phyloP scores from a whole-genome alignment of 1,139 yeast species.

The Martiniozyma asiatica region DNA sequence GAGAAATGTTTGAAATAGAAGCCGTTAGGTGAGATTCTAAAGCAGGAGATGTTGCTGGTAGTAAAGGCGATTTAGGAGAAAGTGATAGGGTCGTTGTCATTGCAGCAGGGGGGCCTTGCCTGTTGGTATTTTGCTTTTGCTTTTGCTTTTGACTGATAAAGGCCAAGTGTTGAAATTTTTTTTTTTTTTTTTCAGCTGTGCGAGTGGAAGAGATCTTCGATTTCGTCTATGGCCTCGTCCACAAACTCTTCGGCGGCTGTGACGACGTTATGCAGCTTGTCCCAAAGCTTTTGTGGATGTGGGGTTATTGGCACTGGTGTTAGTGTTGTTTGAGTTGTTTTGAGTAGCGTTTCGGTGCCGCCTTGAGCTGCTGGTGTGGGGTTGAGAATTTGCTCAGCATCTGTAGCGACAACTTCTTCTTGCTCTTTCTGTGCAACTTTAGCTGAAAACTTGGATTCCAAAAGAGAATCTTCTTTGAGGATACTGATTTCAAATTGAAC shows the following conservation, averaged over 20 bases:
- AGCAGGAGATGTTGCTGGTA: conserved; percentile 44
- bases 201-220: no score
- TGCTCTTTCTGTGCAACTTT: no score
- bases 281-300: conserved; percentile 1
- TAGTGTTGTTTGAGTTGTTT: background rate
- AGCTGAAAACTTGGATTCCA: no score
- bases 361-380: background rate
- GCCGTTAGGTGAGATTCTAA: conserved; percentile 42
- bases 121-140: no score
- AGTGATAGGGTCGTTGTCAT: no score
- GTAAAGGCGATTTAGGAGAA: conserved; percentile 40
- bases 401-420: no score
- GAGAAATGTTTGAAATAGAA: conserved; percentile 42
- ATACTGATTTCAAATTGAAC: conserved; percentile 38
- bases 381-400: no score
- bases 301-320: background rate
- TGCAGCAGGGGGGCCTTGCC: no score
- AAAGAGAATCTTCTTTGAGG: conserved; percentile 37
- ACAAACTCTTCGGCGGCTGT: conserved; percentile 1
- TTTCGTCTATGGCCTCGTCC: conserved; percentile 2
- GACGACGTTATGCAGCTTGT: background rate
- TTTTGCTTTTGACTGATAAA: no score
- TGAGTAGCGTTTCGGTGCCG: background rate
- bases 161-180: no score
- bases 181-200: no score